Percentiles rank a stretch among this genome's conserved stretches.
phyloP scores from a whole-genome alignment of 2,329 filamentous ascomycete species.

The Aphanoascus verrucosus region DNA sequence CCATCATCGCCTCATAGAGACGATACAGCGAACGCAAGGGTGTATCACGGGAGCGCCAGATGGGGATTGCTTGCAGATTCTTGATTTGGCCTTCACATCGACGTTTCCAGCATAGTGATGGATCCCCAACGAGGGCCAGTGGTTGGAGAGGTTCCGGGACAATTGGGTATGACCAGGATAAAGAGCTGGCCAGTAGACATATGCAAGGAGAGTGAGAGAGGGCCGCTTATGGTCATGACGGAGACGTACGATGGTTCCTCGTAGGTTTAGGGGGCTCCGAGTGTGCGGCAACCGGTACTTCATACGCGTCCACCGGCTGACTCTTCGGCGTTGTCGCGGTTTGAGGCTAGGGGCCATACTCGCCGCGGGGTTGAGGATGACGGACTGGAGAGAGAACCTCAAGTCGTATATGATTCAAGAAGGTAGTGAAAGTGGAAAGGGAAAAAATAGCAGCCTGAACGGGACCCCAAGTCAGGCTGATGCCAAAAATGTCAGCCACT shows the following conservation, averaged over 20 bases:
- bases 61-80: slow-evolving; percentile 14
- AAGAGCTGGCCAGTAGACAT: slow-evolving; percentile 12
- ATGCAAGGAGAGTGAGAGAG: slow-evolving; percentile 16
- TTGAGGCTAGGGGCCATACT: too few relatives aligned
- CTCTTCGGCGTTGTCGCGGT: slow-evolving; percentile 2
- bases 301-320: slow-evolving; percentile 16
- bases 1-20: slow-evolving; percentile 12
- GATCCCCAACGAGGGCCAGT: slow-evolving; percentile 8
- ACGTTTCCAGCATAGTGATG: slow-evolving; percentile 10
- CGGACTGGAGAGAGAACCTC: too few relatives aligned
- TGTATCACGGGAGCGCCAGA: slow-evolving; percentile 20
- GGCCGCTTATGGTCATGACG: slow-evolving; percentile 15
- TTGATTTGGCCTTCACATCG: slow-evolving; percentile 11
- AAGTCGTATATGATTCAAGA: too few relatives aligned
- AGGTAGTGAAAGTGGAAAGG: too few relatives aligned
- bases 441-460: too few relatives aligned
- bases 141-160: slow-evolving; percentile 12
- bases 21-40: slow-evolving; percentile 21
- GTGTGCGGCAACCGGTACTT: slow-evolving; percentile 7
- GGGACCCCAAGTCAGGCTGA: too few relatives aligned
- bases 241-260: slow-evolving; percentile 16
- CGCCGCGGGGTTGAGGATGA: too few relatives aligned
- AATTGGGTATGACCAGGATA: slow-evolving; percentile 12
- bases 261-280: slow-evolving; percentile 14
- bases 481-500: too few relatives aligned